phyloP scores from a whole-genome alignment of 306 rosid genomes.

The Cicer judaicum region DNA sequence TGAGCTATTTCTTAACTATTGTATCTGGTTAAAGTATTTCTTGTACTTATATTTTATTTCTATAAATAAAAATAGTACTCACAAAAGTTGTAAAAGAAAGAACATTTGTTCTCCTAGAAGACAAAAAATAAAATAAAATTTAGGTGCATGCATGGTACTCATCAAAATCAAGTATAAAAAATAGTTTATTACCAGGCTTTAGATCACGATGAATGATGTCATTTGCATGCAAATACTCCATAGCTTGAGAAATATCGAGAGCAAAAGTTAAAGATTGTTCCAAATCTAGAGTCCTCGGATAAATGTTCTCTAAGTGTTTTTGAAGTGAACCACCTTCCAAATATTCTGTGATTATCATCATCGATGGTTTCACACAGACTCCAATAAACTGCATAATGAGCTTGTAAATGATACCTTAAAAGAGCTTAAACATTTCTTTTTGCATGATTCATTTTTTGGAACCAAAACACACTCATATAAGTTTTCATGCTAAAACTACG shows the following conservation, averaged over 20 bases:
- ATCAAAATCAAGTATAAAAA: too few relatives aligned
- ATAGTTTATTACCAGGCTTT: slow-evolving; percentile 23
- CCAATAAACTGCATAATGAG: slow-evolving; percentile 32
- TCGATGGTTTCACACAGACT: slow-evolving; percentile 21
- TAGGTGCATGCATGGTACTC: not conserved
- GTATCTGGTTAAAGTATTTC: too few relatives aligned
- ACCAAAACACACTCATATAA: too few relatives aligned
- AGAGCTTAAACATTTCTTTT: not conserved
- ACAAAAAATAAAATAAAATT: not conserved
- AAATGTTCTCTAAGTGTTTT: not conserved
- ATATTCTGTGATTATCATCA: slow-evolving; percentile 32
- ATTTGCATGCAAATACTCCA: slow-evolving; percentile 38
- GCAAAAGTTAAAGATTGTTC: slow-evolving; percentile 32
- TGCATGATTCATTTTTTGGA: not conserved
- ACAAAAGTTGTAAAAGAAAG: not conserved
- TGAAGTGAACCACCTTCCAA: slow-evolving; percentile 30
- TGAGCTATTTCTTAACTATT: too few relatives aligned
- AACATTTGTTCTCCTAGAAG: not conserved
- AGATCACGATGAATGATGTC: slow-evolving; percentile 36
- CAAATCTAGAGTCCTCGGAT: slow-evolving; percentile 4
- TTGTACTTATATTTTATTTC: too few relatives aligned
- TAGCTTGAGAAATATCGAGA: slow-evolving; percentile 33
- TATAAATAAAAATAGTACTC: too few relatives aligned
- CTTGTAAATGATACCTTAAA: too few relatives aligned
- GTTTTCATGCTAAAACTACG: too few relatives aligned